These are phyloP conservation scores for Cladochytrium tenue DNA, from an alignment of 371 early-diverging fungal genomes.

Conservation along the genomic window DNA sequence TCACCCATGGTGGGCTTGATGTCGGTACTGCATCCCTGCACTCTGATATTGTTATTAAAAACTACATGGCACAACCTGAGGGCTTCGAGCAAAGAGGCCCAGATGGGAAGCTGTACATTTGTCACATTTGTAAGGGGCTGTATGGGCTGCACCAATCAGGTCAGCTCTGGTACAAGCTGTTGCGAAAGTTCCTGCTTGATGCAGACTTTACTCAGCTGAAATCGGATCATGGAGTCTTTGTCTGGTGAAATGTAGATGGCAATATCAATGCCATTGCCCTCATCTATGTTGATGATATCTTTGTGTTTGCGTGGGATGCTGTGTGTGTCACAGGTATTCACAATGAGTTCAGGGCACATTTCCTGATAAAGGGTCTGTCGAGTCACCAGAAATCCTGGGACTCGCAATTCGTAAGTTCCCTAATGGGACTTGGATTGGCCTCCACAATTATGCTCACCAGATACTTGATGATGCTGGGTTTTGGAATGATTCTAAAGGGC, in stretches of 20 bases:
- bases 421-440: slow-evolving; percentile 8
- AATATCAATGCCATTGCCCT: neutral
- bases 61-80: neutral
- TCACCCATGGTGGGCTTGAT: neutral
- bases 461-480: slow-evolving; percentile 6
- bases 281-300: slow-evolving; percentile 19
- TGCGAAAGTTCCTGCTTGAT: neutral
- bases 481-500: neutral
- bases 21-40: neutral
- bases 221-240: slow-evolving; percentile 15
- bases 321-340: neutral
- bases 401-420: neutral
- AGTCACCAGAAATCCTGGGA: too few relatives aligned
- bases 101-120: slow-evolving; percentile 5
- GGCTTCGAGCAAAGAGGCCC: neutral
- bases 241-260: neutral
- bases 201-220: slow-evolving; percentile 1
- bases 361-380: slow-evolving; percentile 12
- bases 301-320: slow-evolving; percentile 1
- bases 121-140: slow-evolving; percentile 5
- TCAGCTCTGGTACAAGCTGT: slow-evolving; percentile 5
- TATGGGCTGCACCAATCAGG: slow-evolving; percentile 23
- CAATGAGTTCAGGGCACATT: neutral
- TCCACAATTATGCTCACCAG: slow-evolving; percentile 5
- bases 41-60: neutral